Base-by-base conservation (phyloP, 768 basidiomycete species). In the Leccinum subtestaceum region DNA sequence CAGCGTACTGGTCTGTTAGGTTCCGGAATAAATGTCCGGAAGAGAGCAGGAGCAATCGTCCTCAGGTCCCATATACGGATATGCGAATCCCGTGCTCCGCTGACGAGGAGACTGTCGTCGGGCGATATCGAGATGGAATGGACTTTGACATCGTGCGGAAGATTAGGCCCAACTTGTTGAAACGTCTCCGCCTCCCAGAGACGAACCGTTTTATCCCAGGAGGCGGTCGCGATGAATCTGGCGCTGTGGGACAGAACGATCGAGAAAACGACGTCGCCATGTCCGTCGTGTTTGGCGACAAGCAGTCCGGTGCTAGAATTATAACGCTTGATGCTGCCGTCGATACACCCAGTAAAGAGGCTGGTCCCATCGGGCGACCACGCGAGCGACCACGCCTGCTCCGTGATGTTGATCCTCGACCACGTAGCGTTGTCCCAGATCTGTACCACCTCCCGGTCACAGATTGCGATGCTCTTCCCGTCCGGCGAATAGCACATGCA, bases 201-300 rank as follows among this genome's bases (percentile, higher is more conserved):
- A 45, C 72, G 62, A 21, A 71, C 57, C 2, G 71, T 74, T 21
- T 52, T 65, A 21, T 73, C 72, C 62, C 53, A 60, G 4, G 71
- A 74, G 1, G 63, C 71, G 7, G 71, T 72, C 4, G 62, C 71
- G 32, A 73, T 11, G 40, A 68, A 70, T 9, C 56, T 62, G 29
- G 52, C 45, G 13, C 59, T 53, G 27, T 53, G 63, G 10, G 69
- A 71, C 31, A 68, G 13, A 0, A n/a, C 51, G 19, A 73, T 67
- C 3, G 61, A 66, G 19, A 21, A 63, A 46, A 73, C 56, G 1
- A 55, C 56, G 45, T 69, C 62, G 8, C n/a, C 25, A 6, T 73
- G 69, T 25, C 55, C 67, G 8, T 7, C 43, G 17, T 60, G 64
- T 1, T 53, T 52, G 1, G 52, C 46, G 1, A 23, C 40, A 11